A percentile compares a stretch with the other conserved stretches of the same genome.
Conservation (phyloP, 2,329 filamentous ascomycete species). For the Cordyceps tenuipes region DNA sequence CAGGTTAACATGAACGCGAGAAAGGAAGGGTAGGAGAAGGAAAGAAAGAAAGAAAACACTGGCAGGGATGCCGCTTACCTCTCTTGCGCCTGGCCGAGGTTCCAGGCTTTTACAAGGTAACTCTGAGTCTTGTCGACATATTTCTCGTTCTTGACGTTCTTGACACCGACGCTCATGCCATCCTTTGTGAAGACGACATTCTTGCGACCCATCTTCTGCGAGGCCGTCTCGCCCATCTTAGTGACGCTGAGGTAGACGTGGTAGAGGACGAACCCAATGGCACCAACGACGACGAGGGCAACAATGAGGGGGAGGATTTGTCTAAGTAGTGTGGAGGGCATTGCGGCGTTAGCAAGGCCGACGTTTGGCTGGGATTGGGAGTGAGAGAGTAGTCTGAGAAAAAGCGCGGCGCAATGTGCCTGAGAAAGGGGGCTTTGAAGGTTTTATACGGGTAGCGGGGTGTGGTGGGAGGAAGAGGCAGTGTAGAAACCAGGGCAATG, state of each 20-base stretch:
- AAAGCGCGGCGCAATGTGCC: background rate
- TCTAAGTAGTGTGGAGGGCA: background rate
- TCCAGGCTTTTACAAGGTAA: conserved; percentile 59
- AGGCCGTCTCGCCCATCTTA: conserved; percentile 57
- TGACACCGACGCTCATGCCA: conserved; percentile 62
- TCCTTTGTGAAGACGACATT: conserved; percentile 70
- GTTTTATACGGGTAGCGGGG: background rate
- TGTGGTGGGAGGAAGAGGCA: background rate
- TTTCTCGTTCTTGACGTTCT: conserved; percentile 57
- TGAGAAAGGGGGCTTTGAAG: background rate
- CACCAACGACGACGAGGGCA: conserved; percentile 49
- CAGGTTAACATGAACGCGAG: background rate
- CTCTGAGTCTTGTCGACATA: conserved; percentile 69
- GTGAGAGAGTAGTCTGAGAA: background rate
- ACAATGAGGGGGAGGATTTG: conserved; percentile 56
- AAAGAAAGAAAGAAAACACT: background rate
- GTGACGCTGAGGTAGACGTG: conserved; percentile 61
- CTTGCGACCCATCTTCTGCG: conserved; percentile 64
- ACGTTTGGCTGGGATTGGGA: too few species aligned
- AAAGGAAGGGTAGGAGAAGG: background rate
- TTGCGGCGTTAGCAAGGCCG: background rate
- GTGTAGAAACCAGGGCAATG: background rate
- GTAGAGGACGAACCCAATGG: conserved; percentile 58
- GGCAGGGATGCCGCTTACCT: conserved; percentile 9
- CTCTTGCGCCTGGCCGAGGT: conserved; percentile 35